Conservation (phyloP, 225 moss, liverwort and hornwort genomes). For the Asterella californica region DNA sequence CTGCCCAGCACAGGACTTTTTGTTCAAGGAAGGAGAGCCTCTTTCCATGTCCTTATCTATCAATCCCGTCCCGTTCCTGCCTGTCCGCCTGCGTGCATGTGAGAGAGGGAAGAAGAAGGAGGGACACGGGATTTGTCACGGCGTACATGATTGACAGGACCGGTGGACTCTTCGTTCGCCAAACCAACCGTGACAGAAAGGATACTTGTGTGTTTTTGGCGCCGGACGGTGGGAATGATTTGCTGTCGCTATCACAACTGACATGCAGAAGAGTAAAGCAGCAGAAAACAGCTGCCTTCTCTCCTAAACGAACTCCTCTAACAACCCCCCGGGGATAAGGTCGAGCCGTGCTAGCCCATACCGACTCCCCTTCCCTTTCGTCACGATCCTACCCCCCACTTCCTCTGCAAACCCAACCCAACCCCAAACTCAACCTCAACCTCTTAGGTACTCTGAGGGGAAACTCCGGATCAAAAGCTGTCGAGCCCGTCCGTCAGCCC, state of each 20-base stretch:
- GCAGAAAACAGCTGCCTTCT: neutral
- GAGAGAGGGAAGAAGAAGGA: neutral
- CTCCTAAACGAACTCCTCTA: neutral
- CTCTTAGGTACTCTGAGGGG: no score
- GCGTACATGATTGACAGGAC: neutral
- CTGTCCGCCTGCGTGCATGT: neutral
- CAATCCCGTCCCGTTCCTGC: neutral
- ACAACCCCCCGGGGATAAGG: neutral
- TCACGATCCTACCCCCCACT: neutral
- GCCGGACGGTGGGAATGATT: neutral
- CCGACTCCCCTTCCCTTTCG: neutral
- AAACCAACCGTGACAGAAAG: neutral
- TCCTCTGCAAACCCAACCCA: neutral
- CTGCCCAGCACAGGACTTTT: neutral
- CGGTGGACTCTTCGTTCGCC: neutral
- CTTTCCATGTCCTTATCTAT: no score
- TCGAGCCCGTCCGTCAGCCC: no score
- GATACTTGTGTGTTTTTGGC: neutral
- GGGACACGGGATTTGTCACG: neutral
- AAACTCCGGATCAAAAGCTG: no score
- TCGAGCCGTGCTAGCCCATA: neutral
- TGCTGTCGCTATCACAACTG: conserved; percentile 1
- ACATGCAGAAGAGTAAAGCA: neutral
- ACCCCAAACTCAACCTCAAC: no score
- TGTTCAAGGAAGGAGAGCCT: no score